Base-by-base conservation (phyloP, 2,329 filamentous ascomycete species). In the Fusarium sp. region DNA sequence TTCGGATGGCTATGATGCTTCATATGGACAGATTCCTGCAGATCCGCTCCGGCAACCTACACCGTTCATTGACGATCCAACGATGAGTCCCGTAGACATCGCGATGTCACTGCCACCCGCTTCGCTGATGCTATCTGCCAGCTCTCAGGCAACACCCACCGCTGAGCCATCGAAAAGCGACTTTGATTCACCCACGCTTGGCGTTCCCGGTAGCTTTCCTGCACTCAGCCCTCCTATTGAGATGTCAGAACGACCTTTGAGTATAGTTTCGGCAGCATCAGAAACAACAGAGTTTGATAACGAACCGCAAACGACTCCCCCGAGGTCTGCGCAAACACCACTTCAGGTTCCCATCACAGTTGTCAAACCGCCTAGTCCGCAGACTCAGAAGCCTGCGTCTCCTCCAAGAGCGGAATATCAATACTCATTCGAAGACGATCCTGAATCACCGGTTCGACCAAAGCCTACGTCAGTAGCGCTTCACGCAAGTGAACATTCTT, bases 251-350 rank as follows among this genome's bases (percentile, higher is more conserved):
- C 80, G 82, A 32, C 89, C 88, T 3, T 79, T 79, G 32, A 91
- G 90, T 18, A 87, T 90, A 5, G 76, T 88, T 16, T 92, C 91
- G 8, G 81, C 81, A 48, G 81, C 80, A 8, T 90, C 89, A n/a
- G 85, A 85, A 44, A 85, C 85, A 10, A 93, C 91, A 0, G 90
- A 92, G 73, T 92, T 94, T 71, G 92, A 94, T 70, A 85, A 84
- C n/a, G 91, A 94, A 71, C 85, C 89, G 24, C 91, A 94, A 76
- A 87, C 85, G 3, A 87, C 89, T 47, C 80, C 85, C 2, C 81
- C 84, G 1, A 73, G 82, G 18, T 81, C 80, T 45, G 77, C 80
- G 25, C 69, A 76, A 13, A 54, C 74, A 25, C 72, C 73, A 13
- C 51, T 70, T 16, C 71, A 75, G 40, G 70, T 74, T 16, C 72